Evolutionary conservation across 2,329 filamentous ascomycete species (phyloP).

Genomic region (Diaporthe velutina): DNA sequence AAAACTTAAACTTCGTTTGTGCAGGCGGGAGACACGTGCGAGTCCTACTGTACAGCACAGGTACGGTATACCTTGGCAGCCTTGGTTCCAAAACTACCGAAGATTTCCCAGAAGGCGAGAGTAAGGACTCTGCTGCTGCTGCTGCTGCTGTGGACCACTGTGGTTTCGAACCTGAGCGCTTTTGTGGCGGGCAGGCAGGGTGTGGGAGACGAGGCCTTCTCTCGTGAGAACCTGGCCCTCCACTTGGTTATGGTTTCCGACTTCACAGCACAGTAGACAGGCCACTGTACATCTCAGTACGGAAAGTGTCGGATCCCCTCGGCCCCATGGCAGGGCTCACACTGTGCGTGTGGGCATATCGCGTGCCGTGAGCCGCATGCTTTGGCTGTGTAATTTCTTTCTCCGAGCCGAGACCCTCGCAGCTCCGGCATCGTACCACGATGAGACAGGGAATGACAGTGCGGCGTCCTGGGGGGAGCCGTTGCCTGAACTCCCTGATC

Average conservation of each 20-base stretch:
- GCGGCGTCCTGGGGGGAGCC: not conserved
- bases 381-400: not conserved
- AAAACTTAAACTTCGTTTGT: slow-evolving; percentile 22
- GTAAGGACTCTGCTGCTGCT: not conserved
- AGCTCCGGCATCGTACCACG: slow-evolving; percentile 15
- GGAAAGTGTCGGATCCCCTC: not conserved
- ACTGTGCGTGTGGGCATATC: not conserved
- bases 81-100: slow-evolving; percentile 2
- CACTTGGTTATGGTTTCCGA: not conserved
- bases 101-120: slow-evolving; percentile 13
- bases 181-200: not conserved
- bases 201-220: not conserved
- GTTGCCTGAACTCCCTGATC: slow-evolving; percentile 4
- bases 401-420: slow-evolving; percentile 26
- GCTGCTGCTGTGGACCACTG: slow-evolving; percentile 14
- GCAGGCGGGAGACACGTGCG: slow-evolving; percentile 6
- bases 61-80: no score
- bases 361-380: slow-evolving; percentile 18
- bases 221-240: not conserved
- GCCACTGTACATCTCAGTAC: not conserved
- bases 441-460: slow-evolving; percentile 2
- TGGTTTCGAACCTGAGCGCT: slow-evolving; percentile 1
- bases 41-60: slow-evolving; percentile 1
- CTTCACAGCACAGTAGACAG: not conserved
- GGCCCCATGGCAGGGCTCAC: not conserved